Base-by-base conservation (phyloP, 73 alveolate species). In the Tetrahymena elliotti region DNA sequence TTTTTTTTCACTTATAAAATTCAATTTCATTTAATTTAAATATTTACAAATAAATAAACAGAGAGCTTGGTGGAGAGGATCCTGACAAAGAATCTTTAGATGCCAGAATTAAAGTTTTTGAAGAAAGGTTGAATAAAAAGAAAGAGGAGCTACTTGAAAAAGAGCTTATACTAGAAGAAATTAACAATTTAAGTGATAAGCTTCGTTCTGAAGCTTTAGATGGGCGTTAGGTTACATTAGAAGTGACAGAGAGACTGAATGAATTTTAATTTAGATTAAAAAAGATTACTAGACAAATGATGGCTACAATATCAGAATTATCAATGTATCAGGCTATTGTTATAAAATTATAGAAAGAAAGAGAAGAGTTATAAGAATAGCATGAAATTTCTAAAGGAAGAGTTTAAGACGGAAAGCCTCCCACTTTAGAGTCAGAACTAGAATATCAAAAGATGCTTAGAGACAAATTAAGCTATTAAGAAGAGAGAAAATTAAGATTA, bases 291-390 rank as follows among this genome's bases (percentile, higher is more conserved):
- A 96, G 99, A 39, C 98, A 98, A 93, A 98, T 98, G 99, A 97
- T 98, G 93, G 99, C 99, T 52, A 98, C 99, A 20, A 99, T 98
- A 82, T 97, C 99, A 20, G 99, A 98, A 92, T 95, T 98, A 54
- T 98, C 99, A 92, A 98, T 98, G 99, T 98, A 98, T 97, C 97
- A 98, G 84, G 99, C 99, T 7, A 98, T 98, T 53, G 99, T 99
- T 2, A 95, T 98, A 36, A 98, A 98, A 95, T 96, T 98, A 54
- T 96, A 98, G 96, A 94, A 98, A 93, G 99, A 98, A 92, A 98
- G 98, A 94, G 99, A 98, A 84, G 99, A 98, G 93, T 96, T 98
- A 96, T 99, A 98, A 97, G 95, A 95, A 34, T 96, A 96, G 16
- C 95, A 97, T 68, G 98, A 98, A n/a, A 97, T 95, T 20, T 96